Percentiles rank a stretch among this genome's conserved stretches.
phyloP scores from a whole-genome alignment of 495 filamentous ascomycete species.

The Durotheca rogersii region DNA sequence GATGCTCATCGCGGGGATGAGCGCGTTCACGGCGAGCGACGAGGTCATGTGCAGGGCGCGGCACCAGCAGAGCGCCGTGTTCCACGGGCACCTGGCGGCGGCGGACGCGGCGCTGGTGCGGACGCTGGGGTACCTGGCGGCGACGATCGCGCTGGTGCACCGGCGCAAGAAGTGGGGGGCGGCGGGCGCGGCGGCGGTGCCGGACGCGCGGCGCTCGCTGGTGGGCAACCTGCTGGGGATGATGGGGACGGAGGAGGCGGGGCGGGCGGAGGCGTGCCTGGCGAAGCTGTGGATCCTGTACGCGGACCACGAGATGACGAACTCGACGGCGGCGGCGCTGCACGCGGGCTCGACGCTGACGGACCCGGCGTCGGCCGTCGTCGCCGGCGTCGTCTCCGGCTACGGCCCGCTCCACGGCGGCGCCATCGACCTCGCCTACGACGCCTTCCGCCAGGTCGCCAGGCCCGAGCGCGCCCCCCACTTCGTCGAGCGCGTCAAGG shows the following conservation, averaged over 20 bases:
- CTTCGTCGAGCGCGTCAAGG: constrained; percentile 54
- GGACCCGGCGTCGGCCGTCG: constrained; percentile 38
- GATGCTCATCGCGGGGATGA: constrained; percentile 41
- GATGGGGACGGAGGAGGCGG: constrained; percentile 34
- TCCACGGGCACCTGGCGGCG: constrained; percentile 38
- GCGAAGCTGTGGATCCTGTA: constrained; percentile 47
- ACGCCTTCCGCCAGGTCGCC: constrained; percentile 50
- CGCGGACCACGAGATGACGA: constrained; percentile 57
- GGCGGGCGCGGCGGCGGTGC: constrained; percentile 43
- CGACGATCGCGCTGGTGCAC: constrained; percentile 39
- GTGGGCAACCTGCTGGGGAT: constrained; percentile 33
- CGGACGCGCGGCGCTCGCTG: constrained; percentile 30
- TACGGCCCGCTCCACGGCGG: constrained; percentile 61
- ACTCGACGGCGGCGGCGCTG: constrained; percentile 53
- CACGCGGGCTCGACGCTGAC: constrained; percentile 47
- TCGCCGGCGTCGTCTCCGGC: constrained; percentile 49
- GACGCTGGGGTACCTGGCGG: constrained; percentile 42
- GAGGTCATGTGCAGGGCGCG: constrained; percentile 39
- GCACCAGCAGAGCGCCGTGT: constrained; percentile 41
- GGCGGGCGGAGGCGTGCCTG: constrained; percentile 39
- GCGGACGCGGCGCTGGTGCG: constrained; percentile 47
- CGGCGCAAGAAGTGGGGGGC: constrained; percentile 47
- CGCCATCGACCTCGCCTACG: constrained; percentile 56
- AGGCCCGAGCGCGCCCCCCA: constrained; percentile 46
- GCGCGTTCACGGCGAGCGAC: constrained; percentile 37